Base-by-base conservation (phyloP, 1,284 basidiomycete species). In the Hypsizygus ulmarius region DNA sequence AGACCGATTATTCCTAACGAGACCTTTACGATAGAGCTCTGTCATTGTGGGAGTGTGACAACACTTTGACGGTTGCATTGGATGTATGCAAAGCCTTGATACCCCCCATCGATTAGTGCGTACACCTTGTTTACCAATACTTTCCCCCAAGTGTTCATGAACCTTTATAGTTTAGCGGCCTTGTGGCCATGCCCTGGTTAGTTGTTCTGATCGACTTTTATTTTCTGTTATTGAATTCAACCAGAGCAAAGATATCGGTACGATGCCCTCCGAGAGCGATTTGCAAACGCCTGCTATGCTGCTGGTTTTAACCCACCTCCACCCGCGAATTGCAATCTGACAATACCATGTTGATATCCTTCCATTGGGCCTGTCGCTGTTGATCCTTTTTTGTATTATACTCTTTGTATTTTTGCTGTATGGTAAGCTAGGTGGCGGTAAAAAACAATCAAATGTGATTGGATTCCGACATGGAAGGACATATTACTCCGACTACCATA, bases 141-240 rank as follows among this genome's bases (percentile, higher is more conserved):
- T 28, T 39, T 29, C 1, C 14, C 3, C 3, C 30, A 16, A 37
- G 41, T 38, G 45, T 41, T 54, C 30, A 38, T 38, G 21, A 6
- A 41, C 19, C 18, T 9, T 44, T n/a, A 6, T 18, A 74, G 72
- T 56, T 56, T 88, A 44, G 77, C 77, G 46, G 68, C 72, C 5
- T 61, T 87, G 34, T 89, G 83, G 82, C 87, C 87, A 0, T 88
- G 83, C 60, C 58, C 67, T 45, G 78, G 84, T 85, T 57, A 54
- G 75, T 52, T 14, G 14, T 32, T 39, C 30, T 34, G 21, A 43
- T 16, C n/a, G 5, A 6, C 3, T n/a, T 21, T 34, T 27, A 28
- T 25, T 51, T 30, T n/a, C 30, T 38, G 27, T 46, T 25, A 33
- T 14, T 48, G n/a, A 37, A 34, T 7, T 33, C 32, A 45, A 16